These are phyloP conservation scores for Coniochaeta hoffmannii DNA, from an alignment of 2,329 filamentous ascomycete species.

Conservation along the genomic window DNA sequence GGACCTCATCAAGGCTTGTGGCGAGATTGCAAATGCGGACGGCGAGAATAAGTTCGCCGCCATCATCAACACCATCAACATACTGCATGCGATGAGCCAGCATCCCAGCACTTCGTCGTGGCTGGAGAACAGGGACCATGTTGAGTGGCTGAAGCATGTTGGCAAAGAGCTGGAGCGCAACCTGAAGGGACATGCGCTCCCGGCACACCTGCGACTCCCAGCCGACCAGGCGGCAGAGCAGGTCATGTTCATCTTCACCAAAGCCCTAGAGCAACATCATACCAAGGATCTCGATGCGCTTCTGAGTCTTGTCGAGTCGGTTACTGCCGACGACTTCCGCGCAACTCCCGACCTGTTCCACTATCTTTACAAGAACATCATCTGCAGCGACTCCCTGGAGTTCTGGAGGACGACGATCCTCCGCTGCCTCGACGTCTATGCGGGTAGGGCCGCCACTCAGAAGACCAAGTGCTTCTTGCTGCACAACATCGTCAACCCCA, in stretches of 20 bases:
- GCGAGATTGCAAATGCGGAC: conserved; percentile 55
- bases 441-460: conserved; percentile 69
- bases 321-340: conserved; percentile 78
- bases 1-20: conserved; percentile 60
- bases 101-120: conserved; percentile 59
- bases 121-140: conserved; percentile 60
- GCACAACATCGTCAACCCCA: conserved; percentile 88
- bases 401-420: conserved; percentile 78
- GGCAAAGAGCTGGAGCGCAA: conserved; percentile 75
- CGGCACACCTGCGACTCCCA: conserved; percentile 67
- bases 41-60: conserved; percentile 62
- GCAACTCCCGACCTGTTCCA: conserved; percentile 66
- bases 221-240: conserved; percentile 87
- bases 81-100: conserved; percentile 70
- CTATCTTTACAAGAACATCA: conserved; percentile 80
- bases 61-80: conserved; percentile 80
- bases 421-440: conserved; percentile 82
- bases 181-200: conserved; percentile 62
- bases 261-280: conserved; percentile 67
- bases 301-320: conserved; percentile 74
- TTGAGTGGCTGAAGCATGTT: conserved; percentile 54
- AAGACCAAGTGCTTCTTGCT: conserved; percentile 90
- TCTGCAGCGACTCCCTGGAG: conserved; percentile 76
- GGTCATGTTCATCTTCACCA: conserved; percentile 76
- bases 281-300: conserved; percentile 75